These are phyloP conservation scores for Elongisporangium prolatum DNA, from an alignment of 352 stramenopile genomes.

Conservation along the genomic window DNA sequence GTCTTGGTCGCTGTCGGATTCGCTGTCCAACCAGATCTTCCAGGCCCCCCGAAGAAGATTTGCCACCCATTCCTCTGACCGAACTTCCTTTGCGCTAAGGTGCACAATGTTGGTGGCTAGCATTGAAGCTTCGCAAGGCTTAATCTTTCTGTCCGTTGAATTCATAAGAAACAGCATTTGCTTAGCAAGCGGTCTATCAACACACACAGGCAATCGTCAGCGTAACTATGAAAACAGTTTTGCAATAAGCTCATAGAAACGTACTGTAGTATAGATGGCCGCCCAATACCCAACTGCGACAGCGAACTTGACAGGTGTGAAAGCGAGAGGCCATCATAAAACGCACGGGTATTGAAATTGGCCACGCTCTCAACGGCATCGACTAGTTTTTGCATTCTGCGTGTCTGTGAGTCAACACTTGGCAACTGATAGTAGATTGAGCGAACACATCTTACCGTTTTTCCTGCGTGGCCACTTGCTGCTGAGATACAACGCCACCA, in stretches of 20 bases:
- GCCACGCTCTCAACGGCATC: slow-evolving; percentile 55
- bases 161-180: slow-evolving; percentile 37
- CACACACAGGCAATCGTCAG: neutral
- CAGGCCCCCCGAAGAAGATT: slow-evolving; percentile 34
- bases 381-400: slow-evolving; percentile 19
- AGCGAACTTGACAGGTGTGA: slow-evolving; percentile 38
- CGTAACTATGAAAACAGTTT: neutral
- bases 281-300: slow-evolving; percentile 51
- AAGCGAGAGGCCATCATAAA: slow-evolving; percentile 38
- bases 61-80: slow-evolving; percentile 42
- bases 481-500: neutral
- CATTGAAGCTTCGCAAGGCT: slow-evolving; percentile 39
- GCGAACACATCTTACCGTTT: slow-evolving; percentile 23
- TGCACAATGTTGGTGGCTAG: slow-evolving; percentile 41
- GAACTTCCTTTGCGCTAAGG: slow-evolving; percentile 43
- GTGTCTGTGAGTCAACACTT: no score
- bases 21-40: slow-evolving; percentile 24
- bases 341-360: slow-evolving; percentile 54
- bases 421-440: no score
- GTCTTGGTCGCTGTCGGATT: slow-evolving; percentile 16
- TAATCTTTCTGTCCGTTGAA: slow-evolving; percentile 21
- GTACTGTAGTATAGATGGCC: slow-evolving; percentile 52
- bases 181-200: slow-evolving; percentile 35
- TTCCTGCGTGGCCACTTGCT: slow-evolving; percentile 22
- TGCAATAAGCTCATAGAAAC: neutral